Evolutionary conservation across 202 grass and related monocot genomes (phyloP).

Genomic region (Carex arenaria): DNA sequence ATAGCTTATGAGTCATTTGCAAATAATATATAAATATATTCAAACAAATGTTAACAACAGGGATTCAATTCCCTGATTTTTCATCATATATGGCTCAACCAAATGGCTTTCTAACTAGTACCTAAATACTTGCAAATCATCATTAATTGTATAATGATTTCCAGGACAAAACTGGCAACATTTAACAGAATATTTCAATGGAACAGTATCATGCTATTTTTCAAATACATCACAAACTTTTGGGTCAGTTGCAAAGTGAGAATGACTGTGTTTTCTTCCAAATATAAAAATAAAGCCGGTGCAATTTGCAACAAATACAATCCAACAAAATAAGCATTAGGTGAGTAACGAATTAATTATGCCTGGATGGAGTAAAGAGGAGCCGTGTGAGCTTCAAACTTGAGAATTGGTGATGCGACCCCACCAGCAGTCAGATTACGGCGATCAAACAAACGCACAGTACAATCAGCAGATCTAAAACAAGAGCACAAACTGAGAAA

Average conservation of each 20-base stretch:
- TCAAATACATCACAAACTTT: not conserved
- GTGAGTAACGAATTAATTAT: not conserved
- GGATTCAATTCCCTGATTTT: not conserved
- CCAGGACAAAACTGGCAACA: no score
- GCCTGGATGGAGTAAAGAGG: no score
- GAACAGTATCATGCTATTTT: not conserved
- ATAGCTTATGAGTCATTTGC: not conserved
- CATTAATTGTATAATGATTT: no score
- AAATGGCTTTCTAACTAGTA: no score
- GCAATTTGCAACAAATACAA: slow-evolving; percentile 3
- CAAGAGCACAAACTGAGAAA: no score
- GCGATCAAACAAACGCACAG: no score
- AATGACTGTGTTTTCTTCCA: not conserved
- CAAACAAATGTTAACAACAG: not conserved
- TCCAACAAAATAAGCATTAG: not conserved
- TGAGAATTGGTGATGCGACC: no score
- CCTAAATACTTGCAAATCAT: no score
- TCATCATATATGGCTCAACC: no score
- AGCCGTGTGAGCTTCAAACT: no score
- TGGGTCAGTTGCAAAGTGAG: not conserved
- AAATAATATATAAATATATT: not conserved
- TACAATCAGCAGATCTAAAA: no score
- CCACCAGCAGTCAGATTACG: no score
- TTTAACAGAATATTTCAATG: not conserved
- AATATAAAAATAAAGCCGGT: not conserved